Evolutionary conservation across 2,329 filamentous ascomycete species (phyloP).

Genomic region (Pseudofabraea citricarpa): DNA sequence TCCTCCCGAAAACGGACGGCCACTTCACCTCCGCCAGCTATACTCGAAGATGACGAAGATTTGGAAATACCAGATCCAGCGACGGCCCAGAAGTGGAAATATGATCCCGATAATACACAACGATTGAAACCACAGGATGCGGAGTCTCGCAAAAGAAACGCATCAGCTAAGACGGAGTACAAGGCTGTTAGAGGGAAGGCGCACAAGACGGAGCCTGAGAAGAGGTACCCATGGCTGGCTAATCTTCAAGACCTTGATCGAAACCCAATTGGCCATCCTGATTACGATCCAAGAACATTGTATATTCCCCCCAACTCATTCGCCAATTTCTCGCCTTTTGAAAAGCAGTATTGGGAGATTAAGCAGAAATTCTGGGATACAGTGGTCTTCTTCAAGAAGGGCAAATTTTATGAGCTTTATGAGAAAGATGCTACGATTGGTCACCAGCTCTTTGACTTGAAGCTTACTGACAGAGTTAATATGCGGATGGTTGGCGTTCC

Average conservation of each 20-base stretch:
- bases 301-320: slow-evolving; percentile 80
- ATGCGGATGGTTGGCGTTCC: slow-evolving; percentile 99
- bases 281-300: slow-evolving; percentile 88
- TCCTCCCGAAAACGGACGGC: slow-evolving; percentile 58
- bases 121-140: slow-evolving; percentile 42
- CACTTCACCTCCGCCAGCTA: slow-evolving; percentile 42
- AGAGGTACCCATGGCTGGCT: slow-evolving; percentile 87
- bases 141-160: slow-evolving; percentile 30
- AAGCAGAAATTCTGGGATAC: slow-evolving; percentile 98
- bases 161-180: slow-evolving; percentile 27
- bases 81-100: slow-evolving; percentile 79
- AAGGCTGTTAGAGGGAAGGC: slow-evolving; percentile 54
- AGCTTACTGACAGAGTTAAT: slow-evolving; percentile 95
- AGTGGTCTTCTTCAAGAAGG: slow-evolving; percentile 99
- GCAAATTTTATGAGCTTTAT: slow-evolving; percentile 98
- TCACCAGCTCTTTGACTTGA: slow-evolving; percentile 94
- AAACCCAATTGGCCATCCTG: slow-evolving; percentile 71
- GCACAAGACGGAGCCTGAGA: slow-evolving; percentile 74
- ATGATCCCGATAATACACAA: slow-evolving; percentile 55
- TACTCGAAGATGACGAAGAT: slow-evolving; percentile 41
- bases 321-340: slow-evolving; percentile 84
- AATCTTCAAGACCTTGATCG: slow-evolving; percentile 80
- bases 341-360: slow-evolving; percentile 99
- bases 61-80: slow-evolving; percentile 57
- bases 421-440: slow-evolving; percentile 96